Base-by-base conservation (phyloP, 2,329 filamentous ascomycete species). In the Ceratocystis alfenasii region DNA sequence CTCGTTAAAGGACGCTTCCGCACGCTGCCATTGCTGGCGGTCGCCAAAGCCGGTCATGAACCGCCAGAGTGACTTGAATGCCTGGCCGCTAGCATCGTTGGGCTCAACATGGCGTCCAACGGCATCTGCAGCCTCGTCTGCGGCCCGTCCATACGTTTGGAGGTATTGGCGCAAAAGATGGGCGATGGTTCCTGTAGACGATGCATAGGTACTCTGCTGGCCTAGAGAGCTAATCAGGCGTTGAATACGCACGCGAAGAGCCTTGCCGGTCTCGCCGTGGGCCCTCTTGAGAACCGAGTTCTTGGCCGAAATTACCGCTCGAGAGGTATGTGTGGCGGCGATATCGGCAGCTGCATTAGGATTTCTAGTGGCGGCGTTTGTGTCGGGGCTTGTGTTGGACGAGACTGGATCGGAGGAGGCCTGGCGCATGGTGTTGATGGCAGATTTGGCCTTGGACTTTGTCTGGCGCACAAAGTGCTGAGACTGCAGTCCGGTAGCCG, bases 41-140 rank as follows among this genome's bases (percentile, higher is more conserved):
- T 90, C 84, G 3, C 93, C 93, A 70, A 96, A 91, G 0, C 88
- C 90, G 63, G 85, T 87, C 33, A 96, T 70, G 25, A 97, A 81
- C 0, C 80, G 76, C 90, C 91, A 96, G 64, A 95, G 87, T 70
- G 93, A 91, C 69, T 82, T 81, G 22, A 92, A 78, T 0, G 91
- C 91, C 65, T 82, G 81, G 68, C 95, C 89, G 6, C 89, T 83
- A 63, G 88, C 90, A 1, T 78, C 79, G 70, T 95, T 96, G 5
- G 85, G 80, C 45, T 88, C 79, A 0, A 93, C 77, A 69, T 92
- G 89, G 50, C 88, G 83, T 69, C 89, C 83, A 0, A 87, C 82
- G 1, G 83, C 82, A 28, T 84, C 79, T 1, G 86, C 78, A 0
- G 89, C 82, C 61, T 90, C 83, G 65, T 87, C 82, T 0, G 86